A percentile compares a stretch with the other conserved stretches of the same genome.
These are phyloP conservation scores for Parasarocladium wereldwijsianum DNA, from an alignment of 2,329 filamentous ascomycete species.

Conservation along the genomic window DNA sequence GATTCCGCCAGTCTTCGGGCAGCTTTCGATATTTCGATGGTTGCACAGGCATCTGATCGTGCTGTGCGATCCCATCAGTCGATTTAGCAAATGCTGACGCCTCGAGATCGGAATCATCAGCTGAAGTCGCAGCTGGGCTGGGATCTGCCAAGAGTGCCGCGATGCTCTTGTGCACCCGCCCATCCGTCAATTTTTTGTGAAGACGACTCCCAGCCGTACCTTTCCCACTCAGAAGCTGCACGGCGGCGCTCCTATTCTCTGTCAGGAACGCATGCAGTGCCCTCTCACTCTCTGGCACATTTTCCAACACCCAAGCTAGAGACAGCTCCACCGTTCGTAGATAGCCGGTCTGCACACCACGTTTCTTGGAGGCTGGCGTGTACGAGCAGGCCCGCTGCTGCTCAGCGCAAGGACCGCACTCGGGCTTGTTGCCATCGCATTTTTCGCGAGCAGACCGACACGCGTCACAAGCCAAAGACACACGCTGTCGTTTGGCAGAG, in stretches of 20 bases:
- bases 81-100: not conserved
- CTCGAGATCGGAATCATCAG: conserved; percentile 17
- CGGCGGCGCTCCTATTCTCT: conserved; percentile 13
- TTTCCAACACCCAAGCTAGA: conserved; percentile 51
- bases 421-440: conserved; percentile 54
- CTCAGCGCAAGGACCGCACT: conserved; percentile 50
- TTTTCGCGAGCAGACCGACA: conserved; percentile 55
- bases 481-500: conserved; percentile 42
- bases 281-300: conserved; percentile 43
- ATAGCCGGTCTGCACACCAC: conserved; percentile 68
- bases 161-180: conserved; percentile 45
- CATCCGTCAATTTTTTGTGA: conserved; percentile 48
- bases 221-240: not conserved
- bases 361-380: conserved; percentile 57
- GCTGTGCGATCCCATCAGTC: not conserved
- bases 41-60: not conserved
- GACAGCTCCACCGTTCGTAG: conserved; percentile 59
- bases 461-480: conserved; percentile 55
- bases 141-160: conserved; percentile 42
- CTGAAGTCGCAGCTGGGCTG: conserved; percentile 18
- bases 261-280: conserved; percentile 39
- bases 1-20: conserved; percentile 38
- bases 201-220: conserved; percentile 34
- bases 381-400: conserved; percentile 56
- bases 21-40: conserved; percentile 18